Percentiles rank a stretch among this genome's conserved stretches.
phyloP scores from a whole-genome alignment of 2,329 filamentous ascomycete genomes.

The Aurifilum marmelostoma region DNA sequence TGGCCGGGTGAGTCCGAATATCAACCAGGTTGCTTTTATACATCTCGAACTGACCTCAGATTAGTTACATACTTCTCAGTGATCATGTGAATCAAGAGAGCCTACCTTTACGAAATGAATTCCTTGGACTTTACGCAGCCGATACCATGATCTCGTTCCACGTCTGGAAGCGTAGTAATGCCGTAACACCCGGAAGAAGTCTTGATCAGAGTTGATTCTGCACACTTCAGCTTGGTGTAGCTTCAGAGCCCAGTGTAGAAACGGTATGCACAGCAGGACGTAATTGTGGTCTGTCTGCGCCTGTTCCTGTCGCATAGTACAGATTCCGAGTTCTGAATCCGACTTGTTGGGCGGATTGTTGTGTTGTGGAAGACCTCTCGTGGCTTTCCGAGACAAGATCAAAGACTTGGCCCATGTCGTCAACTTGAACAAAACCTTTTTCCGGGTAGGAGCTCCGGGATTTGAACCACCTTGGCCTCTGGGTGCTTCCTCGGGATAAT shows the following conservation, averaged over 20 bases:
- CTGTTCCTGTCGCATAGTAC: neutral
- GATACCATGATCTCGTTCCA: constrained; percentile 28
- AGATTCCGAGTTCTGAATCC: constrained; percentile 5
- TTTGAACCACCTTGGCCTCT: neutral
- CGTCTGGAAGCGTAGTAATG: constrained; percentile 25
- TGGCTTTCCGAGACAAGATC: neutral
- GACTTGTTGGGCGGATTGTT: neutral
- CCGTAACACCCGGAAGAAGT: constrained; percentile 31
- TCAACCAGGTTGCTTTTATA: constrained; percentile 19
- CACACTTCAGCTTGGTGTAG: constrained; percentile 32
- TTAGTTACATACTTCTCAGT: neutral
- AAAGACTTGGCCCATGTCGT: neutral
- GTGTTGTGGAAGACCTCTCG: neutral
- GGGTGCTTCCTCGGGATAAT: neutral
- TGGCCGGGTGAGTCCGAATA: constrained; percentile 8
- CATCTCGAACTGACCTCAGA: constrained; percentile 10
- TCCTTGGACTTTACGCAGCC: constrained; percentile 4
- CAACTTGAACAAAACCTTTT: neutral
- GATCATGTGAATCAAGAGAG: neutral
- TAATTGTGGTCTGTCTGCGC: constrained; percentile 26
- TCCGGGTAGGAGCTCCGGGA: too few relatives aligned
- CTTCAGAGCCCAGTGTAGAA: constrained; percentile 25
- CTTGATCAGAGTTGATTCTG: constrained; percentile 31
- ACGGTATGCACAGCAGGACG: constrained; percentile 31
- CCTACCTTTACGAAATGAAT: constrained; percentile 23